Percentiles rank a stretch among this genome's conserved stretches.
Evolutionary conservation across 2,329 filamentous ascomycete genomes (phyloP).

Genomic region (Aspergillus arachidicola): DNA sequence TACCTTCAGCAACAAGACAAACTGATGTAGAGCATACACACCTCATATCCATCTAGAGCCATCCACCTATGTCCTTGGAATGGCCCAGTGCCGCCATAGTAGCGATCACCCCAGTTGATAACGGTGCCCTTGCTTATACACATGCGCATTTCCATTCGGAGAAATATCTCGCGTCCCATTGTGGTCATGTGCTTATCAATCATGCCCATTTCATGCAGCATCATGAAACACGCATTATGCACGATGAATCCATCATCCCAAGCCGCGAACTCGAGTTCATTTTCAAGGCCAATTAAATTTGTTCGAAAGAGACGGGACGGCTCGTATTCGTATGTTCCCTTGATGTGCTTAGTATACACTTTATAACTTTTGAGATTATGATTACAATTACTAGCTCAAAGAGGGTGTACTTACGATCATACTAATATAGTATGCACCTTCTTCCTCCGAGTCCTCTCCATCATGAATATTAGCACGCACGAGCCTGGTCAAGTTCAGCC

Average conservation of each 20-base stretch:
- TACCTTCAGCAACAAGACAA: neutral
- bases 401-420: neutral
- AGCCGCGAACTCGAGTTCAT: neutral
- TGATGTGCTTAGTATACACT: neutral
- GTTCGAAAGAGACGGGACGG: neutral
- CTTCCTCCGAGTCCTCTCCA: neutral
- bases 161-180: neutral
- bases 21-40: neutral
- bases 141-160: neutral
- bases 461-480: neutral
- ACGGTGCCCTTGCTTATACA: neutral
- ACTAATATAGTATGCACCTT: neutral
- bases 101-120: neutral
- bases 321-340: neutral
- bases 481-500: neutral
- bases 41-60: slow-evolving; percentile 1
- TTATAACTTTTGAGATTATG: neutral
- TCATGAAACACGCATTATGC: neutral
- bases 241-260: neutral
- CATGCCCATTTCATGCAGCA: neutral
- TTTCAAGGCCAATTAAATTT: neutral
- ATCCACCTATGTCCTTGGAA: neutral
- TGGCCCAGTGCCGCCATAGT: neutral
- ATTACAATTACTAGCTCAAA: neutral
- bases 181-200: neutral